phyloP scores from a whole-genome alignment of 1,284 basidiomycete species.

The Trametes sp. region DNA sequence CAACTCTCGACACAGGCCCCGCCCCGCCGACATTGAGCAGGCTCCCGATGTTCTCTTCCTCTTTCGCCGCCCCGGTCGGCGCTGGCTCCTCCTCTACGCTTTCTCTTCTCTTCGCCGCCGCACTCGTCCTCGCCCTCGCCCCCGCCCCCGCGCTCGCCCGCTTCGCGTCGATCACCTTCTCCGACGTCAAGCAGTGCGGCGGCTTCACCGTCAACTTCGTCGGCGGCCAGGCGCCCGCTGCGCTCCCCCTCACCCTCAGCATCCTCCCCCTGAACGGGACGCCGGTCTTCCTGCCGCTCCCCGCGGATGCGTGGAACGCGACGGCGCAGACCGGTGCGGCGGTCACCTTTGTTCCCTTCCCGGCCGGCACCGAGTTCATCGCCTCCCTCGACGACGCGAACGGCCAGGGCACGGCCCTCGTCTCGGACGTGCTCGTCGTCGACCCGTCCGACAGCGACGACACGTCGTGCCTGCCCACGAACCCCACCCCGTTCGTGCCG shows the following conservation, averaged over 20 bases:
- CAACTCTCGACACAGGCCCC: slow-evolving; percentile 5
- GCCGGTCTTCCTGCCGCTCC: slow-evolving; percentile 57
- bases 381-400: slow-evolving; percentile 59
- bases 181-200: slow-evolving; percentile 62
- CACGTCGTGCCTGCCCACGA: slow-evolving; percentile 51
- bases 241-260: slow-evolving; percentile 55
- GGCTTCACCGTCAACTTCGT: slow-evolving; percentile 55
- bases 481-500: slow-evolving; percentile 11
- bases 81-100: slow-evolving; percentile 31
- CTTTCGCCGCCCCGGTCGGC: slow-evolving; percentile 46
- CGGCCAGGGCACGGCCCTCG: slow-evolving; percentile 48
- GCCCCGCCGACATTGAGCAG: slow-evolving; percentile 27
- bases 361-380: slow-evolving; percentile 57
- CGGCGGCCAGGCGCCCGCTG: slow-evolving; percentile 45
- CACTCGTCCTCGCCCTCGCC: slow-evolving; percentile 48
- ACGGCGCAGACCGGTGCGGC: slow-evolving; percentile 49
- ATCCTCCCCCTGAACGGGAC: slow-evolving; percentile 61
- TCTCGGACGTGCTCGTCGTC: slow-evolving; percentile 60
- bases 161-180: slow-evolving; percentile 54
- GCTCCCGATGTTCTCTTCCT: slow-evolving; percentile 42
- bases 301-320: slow-evolving; percentile 46
- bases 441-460: slow-evolving; percentile 49
- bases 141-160: slow-evolving; percentile 56
- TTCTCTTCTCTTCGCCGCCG: slow-evolving; percentile 45
- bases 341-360: slow-evolving; percentile 60